Percentiles rank a stretch among this genome's conserved stretches.
These are phyloP conservation scores for Groenewaldozyma sp. DNA, from an alignment of 1,139 yeast genomes.

Conservation along the genomic window DNA sequence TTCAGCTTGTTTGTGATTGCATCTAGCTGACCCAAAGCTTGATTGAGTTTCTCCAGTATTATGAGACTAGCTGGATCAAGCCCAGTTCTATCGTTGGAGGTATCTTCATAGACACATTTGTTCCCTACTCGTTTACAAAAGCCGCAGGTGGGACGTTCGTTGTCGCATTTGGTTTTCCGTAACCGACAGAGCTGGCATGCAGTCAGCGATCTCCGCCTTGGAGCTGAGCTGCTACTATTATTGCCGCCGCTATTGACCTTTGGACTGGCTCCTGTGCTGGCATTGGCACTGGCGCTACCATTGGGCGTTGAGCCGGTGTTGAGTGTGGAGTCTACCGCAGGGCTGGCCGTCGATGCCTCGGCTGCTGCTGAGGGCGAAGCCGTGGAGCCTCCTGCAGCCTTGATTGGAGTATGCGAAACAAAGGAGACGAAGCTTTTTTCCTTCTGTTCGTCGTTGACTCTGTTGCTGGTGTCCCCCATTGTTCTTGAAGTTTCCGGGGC, in stretches of 20 bases:
- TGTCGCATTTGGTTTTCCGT: slow-evolving; percentile 15
- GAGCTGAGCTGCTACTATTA: not conserved
- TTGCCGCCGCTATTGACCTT: not conserved
- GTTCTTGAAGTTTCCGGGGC: not conserved
- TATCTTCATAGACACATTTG: slow-evolving; percentile 14
- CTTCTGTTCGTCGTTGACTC: too few species aligned
- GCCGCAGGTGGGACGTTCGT: slow-evolving; percentile 14
- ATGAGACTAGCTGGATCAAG: slow-evolving; percentile 15
- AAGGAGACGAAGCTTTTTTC: not conserved
- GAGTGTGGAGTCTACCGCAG: too few species aligned
- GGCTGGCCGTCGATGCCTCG: too few species aligned
- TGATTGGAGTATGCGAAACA: not conserved
- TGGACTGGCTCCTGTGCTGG: too few species aligned
- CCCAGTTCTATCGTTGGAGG: slow-evolving; percentile 12
- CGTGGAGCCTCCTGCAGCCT: not conserved
- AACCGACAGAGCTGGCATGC: slow-evolving; percentile 15
- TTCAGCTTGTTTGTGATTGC: slow-evolving; percentile 11
- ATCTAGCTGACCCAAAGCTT: slow-evolving; percentile 10
- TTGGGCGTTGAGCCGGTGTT: too few species aligned
- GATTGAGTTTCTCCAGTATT: slow-evolving; percentile 11
- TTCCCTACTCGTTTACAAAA: slow-evolving; percentile 12
- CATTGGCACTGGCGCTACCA: too few species aligned
- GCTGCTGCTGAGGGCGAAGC: too few species aligned
- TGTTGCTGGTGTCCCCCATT: not conserved
- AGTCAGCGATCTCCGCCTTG: slow-evolving; percentile 12